These are phyloP conservation scores for Sphagnum contortum DNA, from an alignment of 225 moss, liverwort and hornwort species.

Conservation along the genomic window DNA sequence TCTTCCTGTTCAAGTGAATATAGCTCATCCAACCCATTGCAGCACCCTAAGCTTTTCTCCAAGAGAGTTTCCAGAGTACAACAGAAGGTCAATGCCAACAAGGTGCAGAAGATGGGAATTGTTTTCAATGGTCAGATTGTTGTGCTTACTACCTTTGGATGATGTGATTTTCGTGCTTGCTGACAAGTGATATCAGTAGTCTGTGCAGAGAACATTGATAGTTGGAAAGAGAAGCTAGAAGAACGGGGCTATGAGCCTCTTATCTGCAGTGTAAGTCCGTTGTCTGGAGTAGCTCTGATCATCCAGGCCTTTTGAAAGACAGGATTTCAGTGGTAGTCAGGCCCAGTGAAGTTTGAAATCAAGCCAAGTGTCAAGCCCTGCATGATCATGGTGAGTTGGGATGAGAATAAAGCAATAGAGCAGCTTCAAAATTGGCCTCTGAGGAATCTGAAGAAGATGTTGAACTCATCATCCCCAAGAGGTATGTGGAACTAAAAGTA, in stretches of 20 bases:
- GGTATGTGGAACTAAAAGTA: slow-evolving; percentile 10
- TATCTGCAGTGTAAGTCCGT: slow-evolving; percentile 64
- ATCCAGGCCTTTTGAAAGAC: slow-evolving; percentile 45
- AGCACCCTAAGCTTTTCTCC: no score
- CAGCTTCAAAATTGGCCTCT: slow-evolving; percentile 22
- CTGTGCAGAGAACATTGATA: slow-evolving; percentile 40
- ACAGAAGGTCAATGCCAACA: no score
- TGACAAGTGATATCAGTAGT: no score
- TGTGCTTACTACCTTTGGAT: no score
- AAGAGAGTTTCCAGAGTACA: no score
- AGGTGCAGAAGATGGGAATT: no score
- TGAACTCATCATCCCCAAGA: slow-evolving; percentile 20
- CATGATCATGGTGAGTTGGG: slow-evolving; percentile 67
- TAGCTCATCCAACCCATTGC: no score
- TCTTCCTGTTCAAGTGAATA: no score
- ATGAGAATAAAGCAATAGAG: slow-evolving; percentile 50
- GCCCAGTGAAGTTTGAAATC: slow-evolving; percentile 97
- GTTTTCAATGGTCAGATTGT: no score
- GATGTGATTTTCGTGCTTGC: no score
- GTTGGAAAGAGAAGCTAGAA: slow-evolving; percentile 69
- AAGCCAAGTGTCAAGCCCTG: slow-evolving; percentile 84
- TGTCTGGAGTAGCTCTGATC: slow-evolving; percentile 56
- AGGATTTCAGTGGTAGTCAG: slow-evolving; percentile 77
- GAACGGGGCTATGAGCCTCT: slow-evolving; percentile 78
- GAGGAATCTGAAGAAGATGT: slow-evolving; percentile 16